Conservation (phyloP, 2,329 filamentous ascomycete species). For the Keithomyces neogunnii region DNA sequence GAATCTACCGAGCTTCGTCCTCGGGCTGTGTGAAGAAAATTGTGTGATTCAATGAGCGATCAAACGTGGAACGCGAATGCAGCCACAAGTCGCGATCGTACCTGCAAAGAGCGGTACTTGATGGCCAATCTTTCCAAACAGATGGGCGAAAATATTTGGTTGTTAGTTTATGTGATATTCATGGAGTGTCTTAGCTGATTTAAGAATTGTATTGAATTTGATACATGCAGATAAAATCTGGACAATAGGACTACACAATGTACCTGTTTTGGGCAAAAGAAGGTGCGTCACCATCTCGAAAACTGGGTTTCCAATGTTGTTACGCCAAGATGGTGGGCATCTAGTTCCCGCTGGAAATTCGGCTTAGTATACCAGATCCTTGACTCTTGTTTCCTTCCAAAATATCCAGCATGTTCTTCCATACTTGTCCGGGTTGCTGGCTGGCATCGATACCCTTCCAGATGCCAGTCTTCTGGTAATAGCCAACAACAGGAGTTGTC, state of each 20-base stretch:
- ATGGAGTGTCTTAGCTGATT: background rate
- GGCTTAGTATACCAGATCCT: slow-evolving; percentile 32
- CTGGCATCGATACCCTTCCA: slow-evolving; percentile 94
- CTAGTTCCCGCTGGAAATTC: slow-evolving; percentile 20
- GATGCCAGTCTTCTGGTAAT: slow-evolving; percentile 97
- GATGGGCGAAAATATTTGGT: background rate
- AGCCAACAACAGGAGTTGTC: slow-evolving; percentile 84
- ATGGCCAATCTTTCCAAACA: too few species aligned
- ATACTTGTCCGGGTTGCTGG: slow-evolving; percentile 91
- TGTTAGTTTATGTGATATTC: background rate
- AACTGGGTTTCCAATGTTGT: background rate
- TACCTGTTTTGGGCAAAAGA: background rate
- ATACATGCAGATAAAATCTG: slow-evolving; percentile 10
- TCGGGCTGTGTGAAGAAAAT: too few species aligned
- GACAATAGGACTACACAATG: slow-evolving; percentile 5
- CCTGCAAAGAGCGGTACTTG: too few species aligned
- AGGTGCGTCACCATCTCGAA: background rate
- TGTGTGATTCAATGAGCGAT: too few species aligned
- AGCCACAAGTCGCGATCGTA: too few species aligned
- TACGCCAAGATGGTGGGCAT: background rate
- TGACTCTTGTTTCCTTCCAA: slow-evolving; percentile 51
- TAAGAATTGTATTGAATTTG: slow-evolving; percentile 1
- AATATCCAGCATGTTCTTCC: slow-evolving; percentile 83
- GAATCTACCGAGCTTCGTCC: too few species aligned
- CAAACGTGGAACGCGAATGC: too few species aligned